Evolutionary conservation across 352 stramenopile genomes (phyloP), one percentile per base, ranked within the genome.

Genomic region (Phytophthora brassicae): DNA sequence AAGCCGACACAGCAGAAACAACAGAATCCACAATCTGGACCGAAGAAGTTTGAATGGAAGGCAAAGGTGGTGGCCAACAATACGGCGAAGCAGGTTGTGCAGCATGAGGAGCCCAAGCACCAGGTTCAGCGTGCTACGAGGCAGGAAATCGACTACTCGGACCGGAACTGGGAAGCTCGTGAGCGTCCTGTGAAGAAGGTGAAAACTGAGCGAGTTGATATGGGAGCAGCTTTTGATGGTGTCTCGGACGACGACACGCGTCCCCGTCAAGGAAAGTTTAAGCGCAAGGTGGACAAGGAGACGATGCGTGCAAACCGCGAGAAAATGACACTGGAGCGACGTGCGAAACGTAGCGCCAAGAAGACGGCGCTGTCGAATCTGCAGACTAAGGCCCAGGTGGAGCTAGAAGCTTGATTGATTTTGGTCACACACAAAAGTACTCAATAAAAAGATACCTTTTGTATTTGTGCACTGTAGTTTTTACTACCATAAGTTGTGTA

Each of bases 141-240:
- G 17, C 41, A 68, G 38, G 38, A 53, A 11, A 22, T 42, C 20
- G 35, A 29, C 7, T 14, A 38, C 28, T 29, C 56, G 1, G 11
- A 24, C 2, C 16, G 55, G n/a, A 17, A 64, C 17, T 60, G 35
- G 16, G 35, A 60, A 51, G 47, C 45, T 28, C 28, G 54, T 13
- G 29, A 59, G 35, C 69, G 53, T 38, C 57, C 56, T 11, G 28
- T 44, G 26, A 74, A 68, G 52, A 78, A 69, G 48, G 26, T 66
- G 24, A 81, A 77, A 58, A 52, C 24, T 36, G 81, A 90, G 59
- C 77, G 78, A 38, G 52, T 92, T 23, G 84, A 92, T 67, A 90
- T 92, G 84, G 84, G 84, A 8, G 75, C 77, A 22, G 79, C 84
- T 3, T 93, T 90, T 46, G 81, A 93, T 61, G 74, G 67, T n/a